Evolutionary conservation across 73 alveolate genomes (phyloP).

Genomic region (Symbiodinium natans): DNA sequence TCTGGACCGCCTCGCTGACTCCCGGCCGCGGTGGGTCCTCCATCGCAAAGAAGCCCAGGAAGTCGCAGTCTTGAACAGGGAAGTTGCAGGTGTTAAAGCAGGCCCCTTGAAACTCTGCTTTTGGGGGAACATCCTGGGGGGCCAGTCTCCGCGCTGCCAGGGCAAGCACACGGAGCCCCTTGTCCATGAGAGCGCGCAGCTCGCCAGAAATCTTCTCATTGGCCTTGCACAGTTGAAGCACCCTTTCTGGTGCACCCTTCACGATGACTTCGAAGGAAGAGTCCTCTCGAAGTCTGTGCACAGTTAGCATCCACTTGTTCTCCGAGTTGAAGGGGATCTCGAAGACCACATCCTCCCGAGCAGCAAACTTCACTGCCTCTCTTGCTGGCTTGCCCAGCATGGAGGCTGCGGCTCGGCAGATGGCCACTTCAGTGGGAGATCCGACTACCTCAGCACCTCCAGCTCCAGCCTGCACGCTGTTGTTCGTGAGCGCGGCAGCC

Average conservation of each 20-base stretch:
- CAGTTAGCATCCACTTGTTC: constrained; percentile 78
- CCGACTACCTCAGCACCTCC: constrained; percentile 42
- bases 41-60: constrained; percentile 76
- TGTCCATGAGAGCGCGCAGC: background rate
- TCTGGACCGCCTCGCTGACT: constrained; percentile 32
- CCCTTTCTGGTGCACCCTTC: constrained; percentile 77
- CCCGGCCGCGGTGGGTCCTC: constrained; percentile 84
- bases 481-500: constrained; percentile 28
- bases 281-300: background rate
- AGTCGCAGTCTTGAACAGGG: constrained; percentile 41
- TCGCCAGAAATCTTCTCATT: background rate
- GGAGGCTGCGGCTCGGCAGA: constrained; percentile 46
- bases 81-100: constrained; percentile 41
- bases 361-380: background rate
- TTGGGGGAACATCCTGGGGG: constrained; percentile 3
- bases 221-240: background rate
- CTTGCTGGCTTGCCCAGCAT: background rate
- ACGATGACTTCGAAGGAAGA: constrained; percentile 19
- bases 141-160: constrained; percentile 40
- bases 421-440: constrained; percentile 77
- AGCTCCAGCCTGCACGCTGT: constrained; percentile 58
- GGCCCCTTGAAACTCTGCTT: background rate
- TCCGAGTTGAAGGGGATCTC: constrained; percentile 80
- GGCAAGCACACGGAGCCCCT: constrained; percentile 72
- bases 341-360: constrained; percentile 2